phyloP scores from a whole-genome alignment of 176 grass and related monocot species.

The Ampelocalamus luodianensis region DNA sequence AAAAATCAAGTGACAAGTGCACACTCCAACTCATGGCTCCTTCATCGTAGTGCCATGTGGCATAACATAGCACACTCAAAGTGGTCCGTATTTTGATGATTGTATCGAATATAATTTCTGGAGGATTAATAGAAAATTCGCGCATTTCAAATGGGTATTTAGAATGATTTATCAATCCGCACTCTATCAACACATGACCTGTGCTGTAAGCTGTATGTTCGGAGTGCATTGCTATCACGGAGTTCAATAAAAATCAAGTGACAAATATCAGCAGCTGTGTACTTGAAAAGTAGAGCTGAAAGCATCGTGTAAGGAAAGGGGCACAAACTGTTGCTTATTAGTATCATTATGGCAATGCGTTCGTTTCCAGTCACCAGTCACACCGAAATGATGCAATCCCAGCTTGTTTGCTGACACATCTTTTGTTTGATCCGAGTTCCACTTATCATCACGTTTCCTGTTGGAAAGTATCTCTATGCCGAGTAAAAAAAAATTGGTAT shows the following conservation, averaged over 20 bases:
- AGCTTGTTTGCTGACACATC: constrained; percentile 13
- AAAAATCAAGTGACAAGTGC: too few relatives aligned
- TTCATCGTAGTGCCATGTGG: too few relatives aligned
- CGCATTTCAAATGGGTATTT: too few relatives aligned
- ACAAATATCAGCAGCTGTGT: constrained; percentile 4
- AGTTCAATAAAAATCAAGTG: neutral
- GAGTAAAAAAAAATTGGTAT: constrained; percentile 8
- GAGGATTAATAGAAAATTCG: too few relatives aligned
- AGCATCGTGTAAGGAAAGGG: constrained; percentile 29
- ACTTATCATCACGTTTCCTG: constrained; percentile 14
- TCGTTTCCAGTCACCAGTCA: constrained; percentile 48
- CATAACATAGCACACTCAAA: too few relatives aligned
- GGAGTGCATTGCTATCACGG: constrained; percentile 36
- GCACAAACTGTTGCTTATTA: constrained; percentile 33
- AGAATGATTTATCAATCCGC: too few relatives aligned
- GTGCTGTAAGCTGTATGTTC: constrained; percentile 5
- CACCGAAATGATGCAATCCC: constrained; percentile 23
- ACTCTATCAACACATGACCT: too few relatives aligned
- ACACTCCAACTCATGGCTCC: too few relatives aligned
- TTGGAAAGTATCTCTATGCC: constrained; percentile 23
- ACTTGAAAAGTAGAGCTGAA: constrained; percentile 34
- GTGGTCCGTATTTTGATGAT: too few relatives aligned
- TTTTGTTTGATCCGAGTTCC: constrained; percentile 25
- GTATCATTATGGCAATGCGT: constrained; percentile 20
- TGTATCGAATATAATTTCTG: too few relatives aligned